Conservation (phyloP, 2,329 filamentous ascomycete species). For the Colletotrichum destructivum region DNA sequence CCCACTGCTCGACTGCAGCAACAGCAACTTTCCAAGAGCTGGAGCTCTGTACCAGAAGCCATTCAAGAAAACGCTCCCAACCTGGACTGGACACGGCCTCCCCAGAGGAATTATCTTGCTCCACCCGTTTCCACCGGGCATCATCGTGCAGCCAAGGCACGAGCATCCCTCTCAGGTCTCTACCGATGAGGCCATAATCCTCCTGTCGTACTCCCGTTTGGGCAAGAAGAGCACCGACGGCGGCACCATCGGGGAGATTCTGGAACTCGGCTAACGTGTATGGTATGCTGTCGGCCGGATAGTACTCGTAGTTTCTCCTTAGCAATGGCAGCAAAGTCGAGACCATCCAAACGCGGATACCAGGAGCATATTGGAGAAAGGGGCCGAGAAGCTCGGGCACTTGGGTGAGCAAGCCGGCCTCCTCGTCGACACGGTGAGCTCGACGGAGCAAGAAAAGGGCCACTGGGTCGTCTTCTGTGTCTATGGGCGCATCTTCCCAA, state of each 20-base stretch:
- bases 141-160: conserved; percentile 82
- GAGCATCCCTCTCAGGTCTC: conserved; percentile 78
- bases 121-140: conserved; percentile 64
- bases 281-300: conserved; percentile 64
- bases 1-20: conserved; percentile 78
- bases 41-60: conserved; percentile 74
- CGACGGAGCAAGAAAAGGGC: conserved; percentile 78
- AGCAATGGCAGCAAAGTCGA: conserved; percentile 79
- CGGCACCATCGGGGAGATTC: conserved; percentile 69
- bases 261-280: conserved; percentile 76
- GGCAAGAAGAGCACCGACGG: conserved; percentile 73
- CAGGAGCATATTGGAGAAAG: conserved; percentile 74
- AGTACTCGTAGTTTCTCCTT: conserved; percentile 79
- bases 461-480: conserved; percentile 68
- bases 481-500: conserved; percentile 62
- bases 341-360: conserved; percentile 77
- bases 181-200: conserved; percentile 62
- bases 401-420: conserved; percentile 80
- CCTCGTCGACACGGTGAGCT: conserved; percentile 77
- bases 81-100: conserved; percentile 64
- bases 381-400: conserved; percentile 77
- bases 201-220: conserved; percentile 63
- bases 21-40: conserved; percentile 75
- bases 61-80: conserved; percentile 79
- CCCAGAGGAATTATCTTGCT: background rate